Evolutionary conservation across 2,329 filamentous ascomycete species (phyloP).

Genomic region (Colletotrichum agaves): DNA sequence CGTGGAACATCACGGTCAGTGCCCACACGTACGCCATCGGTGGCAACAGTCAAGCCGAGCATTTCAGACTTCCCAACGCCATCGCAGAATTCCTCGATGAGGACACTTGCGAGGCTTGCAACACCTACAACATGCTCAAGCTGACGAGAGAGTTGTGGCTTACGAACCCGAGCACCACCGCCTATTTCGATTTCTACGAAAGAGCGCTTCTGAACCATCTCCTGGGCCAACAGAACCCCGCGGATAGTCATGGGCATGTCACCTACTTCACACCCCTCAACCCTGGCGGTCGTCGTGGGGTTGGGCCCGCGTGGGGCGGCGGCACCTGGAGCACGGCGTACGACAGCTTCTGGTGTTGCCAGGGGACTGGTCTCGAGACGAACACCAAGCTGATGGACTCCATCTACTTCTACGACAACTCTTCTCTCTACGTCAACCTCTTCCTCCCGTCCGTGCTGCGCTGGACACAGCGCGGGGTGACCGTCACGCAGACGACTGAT

Average conservation of each 20-base stretch:
- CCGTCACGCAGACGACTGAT: constrained; percentile 54
- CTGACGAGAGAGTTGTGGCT: constrained; percentile 62
- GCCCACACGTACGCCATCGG: constrained; percentile 64
- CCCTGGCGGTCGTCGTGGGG: constrained; percentile 57
- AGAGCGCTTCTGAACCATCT: constrained; percentile 61
- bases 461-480: constrained; percentile 54
- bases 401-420: constrained; percentile 58
- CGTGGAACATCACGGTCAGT: constrained; percentile 58
- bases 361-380: constrained; percentile 62
- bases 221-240: constrained; percentile 59
- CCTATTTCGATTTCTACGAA: constrained; percentile 66
- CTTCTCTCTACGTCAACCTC: constrained; percentile 59
- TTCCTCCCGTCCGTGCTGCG: constrained; percentile 58
- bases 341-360: constrained; percentile 64
- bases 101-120: constrained; percentile 64
- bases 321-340: constrained; percentile 66
- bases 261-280: constrained; percentile 64
- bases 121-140: constrained; percentile 68
- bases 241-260: constrained; percentile 57
- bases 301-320: constrained; percentile 64
- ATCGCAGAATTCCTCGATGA: constrained; percentile 55
- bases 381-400: constrained; percentile 66
- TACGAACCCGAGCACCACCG: constrained; percentile 50
- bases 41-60: constrained; percentile 64
- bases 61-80: constrained; percentile 58